These are phyloP conservation scores for Escallonia herrerae DNA, from an alignment of 129 eudicot genomes.

Conservation along the genomic window DNA sequence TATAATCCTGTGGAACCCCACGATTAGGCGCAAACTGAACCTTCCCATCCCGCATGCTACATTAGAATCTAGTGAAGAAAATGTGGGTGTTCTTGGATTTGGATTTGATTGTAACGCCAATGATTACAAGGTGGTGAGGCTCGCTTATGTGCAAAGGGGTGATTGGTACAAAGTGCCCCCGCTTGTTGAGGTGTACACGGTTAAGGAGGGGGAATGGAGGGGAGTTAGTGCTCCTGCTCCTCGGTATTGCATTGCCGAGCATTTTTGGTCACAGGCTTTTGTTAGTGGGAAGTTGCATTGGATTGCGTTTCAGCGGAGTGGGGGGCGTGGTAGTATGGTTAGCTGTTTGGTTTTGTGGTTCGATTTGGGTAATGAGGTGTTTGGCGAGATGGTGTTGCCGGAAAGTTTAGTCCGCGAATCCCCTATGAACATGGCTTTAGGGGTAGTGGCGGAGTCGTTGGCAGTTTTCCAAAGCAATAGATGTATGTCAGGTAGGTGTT, in stretches of 20 bases:
- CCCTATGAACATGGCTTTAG: background rate
- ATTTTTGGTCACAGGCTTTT: slow-evolving; percentile 16
- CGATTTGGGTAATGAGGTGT: slow-evolving; percentile 28
- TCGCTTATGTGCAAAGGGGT: slow-evolving; percentile 13
- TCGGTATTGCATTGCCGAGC: slow-evolving; percentile 5
- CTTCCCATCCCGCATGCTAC: slow-evolving; percentile 7
- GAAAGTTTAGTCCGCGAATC: background rate
- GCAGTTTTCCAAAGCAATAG: slow-evolving; percentile 5
- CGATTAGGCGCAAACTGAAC: slow-evolving; percentile 6
- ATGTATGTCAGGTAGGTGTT: background rate
- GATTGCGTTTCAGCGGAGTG: slow-evolving; percentile 19
- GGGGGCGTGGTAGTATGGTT: slow-evolving; percentile 4
- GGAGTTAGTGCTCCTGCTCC: slow-evolving; percentile 10
- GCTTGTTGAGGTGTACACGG: slow-evolving; percentile 24
- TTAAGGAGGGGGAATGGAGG: slow-evolving; percentile 23
- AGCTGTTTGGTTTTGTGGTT: slow-evolving; percentile 25
- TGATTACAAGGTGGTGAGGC: slow-evolving; percentile 35
- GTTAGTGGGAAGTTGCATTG: slow-evolving; percentile 28
- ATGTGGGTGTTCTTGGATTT: slow-evolving; percentile 17
- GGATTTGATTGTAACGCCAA: slow-evolving; percentile 16
- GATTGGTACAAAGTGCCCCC: slow-evolving; percentile 6
- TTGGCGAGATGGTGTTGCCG: slow-evolving; percentile 22
- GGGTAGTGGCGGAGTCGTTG: slow-evolving; percentile 9
- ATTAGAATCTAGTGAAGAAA: background rate
- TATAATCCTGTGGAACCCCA: slow-evolving; percentile 33